These are phyloP conservation scores for Epithele typhae DNA, from an alignment of 768 basidiomycete genomes.

Conservation along the genomic window DNA sequence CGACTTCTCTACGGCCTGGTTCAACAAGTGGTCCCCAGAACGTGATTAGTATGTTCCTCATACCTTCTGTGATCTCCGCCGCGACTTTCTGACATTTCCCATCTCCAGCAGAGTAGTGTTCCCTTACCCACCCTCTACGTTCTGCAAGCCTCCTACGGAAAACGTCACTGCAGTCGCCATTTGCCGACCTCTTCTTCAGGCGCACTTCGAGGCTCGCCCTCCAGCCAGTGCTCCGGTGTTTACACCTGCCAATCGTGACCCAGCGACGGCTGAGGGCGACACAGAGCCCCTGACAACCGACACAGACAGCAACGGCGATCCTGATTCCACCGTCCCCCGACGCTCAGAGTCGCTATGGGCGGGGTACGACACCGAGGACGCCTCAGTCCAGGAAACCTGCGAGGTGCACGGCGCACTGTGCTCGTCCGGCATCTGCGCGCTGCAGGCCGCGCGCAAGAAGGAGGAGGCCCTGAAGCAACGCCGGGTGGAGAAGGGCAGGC, in stretches of 20 bases:
- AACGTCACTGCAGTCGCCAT: constrained; percentile 33
- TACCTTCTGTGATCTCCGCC: neutral
- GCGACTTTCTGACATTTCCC: neutral
- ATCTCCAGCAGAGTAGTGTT: constrained; percentile 16
- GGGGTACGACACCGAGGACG: neutral
- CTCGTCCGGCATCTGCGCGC: constrained; percentile 9
- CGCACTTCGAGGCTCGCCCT: no score
- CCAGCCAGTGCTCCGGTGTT: neutral
- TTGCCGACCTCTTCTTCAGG: constrained; percentile 36
- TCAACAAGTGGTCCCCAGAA: constrained; percentile 19
- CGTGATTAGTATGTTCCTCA: constrained; percentile 2
- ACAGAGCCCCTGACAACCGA: no score
- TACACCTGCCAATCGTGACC: neutral
- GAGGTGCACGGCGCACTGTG: constrained; percentile 7
- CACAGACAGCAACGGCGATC: no score
- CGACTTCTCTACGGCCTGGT: constrained; percentile 38
- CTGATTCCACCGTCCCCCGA: no score
- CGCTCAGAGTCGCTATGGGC: neutral
- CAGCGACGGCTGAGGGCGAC: no score
- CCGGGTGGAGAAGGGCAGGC: neutral
- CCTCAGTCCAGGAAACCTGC: neutral
- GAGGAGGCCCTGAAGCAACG: constrained; percentile 3
- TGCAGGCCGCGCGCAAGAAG: constrained; percentile 4
- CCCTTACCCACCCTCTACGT: constrained; percentile 38
- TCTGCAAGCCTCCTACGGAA: constrained; percentile 37